These are phyloP conservation scores for Fremontodendron californicum DNA, from an alignment of 345 rosid genomes.

Conservation along the genomic window DNA sequence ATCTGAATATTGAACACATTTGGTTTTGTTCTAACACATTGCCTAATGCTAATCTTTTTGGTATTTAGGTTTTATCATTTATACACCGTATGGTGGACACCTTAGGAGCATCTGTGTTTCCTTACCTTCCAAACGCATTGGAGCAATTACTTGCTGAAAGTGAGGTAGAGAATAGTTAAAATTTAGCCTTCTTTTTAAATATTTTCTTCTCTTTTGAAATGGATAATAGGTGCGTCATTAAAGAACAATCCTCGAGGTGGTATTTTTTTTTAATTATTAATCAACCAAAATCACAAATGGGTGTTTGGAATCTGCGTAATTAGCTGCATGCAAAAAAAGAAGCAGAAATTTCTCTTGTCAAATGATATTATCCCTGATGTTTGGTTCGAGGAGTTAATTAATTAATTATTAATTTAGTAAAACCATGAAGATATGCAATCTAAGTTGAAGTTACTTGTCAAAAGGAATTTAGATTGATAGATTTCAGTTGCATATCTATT, in stretches of 20 bases:
- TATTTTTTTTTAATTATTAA: neutral
- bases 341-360: neutral
- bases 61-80: conserved; percentile 75
- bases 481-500: neutral
- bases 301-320: neutral
- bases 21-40: conserved; percentile 11
- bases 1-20: conserved; percentile 11
- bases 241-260: neutral
- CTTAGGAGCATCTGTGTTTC: conserved; percentile 84
- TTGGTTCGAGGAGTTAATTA: neutral
- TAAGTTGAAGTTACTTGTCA: neutral
- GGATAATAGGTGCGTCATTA: neutral
- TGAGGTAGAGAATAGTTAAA: conserved; percentile 51
- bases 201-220: neutral
- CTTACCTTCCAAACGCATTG: conserved; percentile 89
- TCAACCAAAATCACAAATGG: neutral
- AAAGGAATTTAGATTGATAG: neutral
- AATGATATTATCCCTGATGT: neutral
- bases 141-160: conserved; percentile 88
- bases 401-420: neutral
- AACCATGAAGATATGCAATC: neutral
- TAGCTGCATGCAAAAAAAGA: neutral
- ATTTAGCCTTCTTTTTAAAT: conserved; percentile 6
- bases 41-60: conserved; percentile 20
- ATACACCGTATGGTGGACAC: conserved; percentile 98